These are phyloP conservation scores for Blastocystis sp. DNA, from an alignment of 352 stramenopile species.

Conservation along the genomic window DNA sequence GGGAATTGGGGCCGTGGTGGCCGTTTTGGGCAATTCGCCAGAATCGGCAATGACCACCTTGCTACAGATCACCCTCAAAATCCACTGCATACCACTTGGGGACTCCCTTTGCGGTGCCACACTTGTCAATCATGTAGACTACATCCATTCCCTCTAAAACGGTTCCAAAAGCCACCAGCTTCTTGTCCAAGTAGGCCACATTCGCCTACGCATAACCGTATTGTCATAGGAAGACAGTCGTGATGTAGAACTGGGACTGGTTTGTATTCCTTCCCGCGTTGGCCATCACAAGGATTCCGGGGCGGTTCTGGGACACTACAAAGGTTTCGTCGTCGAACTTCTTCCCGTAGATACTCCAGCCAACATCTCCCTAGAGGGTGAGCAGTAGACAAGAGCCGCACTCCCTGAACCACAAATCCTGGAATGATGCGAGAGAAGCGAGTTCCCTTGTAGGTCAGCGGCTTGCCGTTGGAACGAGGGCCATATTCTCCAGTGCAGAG, in stretches of 20 bases:
- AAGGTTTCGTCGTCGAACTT: constrained; percentile 60
- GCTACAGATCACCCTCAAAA: constrained; percentile 19
- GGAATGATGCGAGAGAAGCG: constrained; percentile 62
- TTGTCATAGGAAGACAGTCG: background rate
- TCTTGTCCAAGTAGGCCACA: constrained; percentile 62
- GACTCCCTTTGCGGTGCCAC: background rate
- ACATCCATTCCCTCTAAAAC: constrained; percentile 64
- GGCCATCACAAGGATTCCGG: constrained; percentile 46
- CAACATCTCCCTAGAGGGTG: constrained; percentile 31
- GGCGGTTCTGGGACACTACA: constrained; percentile 59
- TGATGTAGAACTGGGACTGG: constrained; percentile 53
- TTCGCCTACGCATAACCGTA: constrained; percentile 27
- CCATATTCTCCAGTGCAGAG: constrained; percentile 62
- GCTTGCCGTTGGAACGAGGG: background rate
- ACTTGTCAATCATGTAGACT: constrained; percentile 60
- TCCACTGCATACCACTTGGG: constrained; percentile 15
- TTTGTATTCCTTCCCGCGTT: constrained; percentile 63
- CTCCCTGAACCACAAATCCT: constrained; percentile 40
- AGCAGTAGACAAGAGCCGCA: background rate
- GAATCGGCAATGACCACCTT: constrained; percentile 26
- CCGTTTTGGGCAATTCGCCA: background rate
- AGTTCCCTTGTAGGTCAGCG: constrained; percentile 47
- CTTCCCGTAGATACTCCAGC: constrained; percentile 54
- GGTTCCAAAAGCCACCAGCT: constrained; percentile 57
- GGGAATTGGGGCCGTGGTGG: background rate